Conservation (phyloP, 1,284 basidiomycete genomes). For the Ganoderma leucocontextum region DNA sequence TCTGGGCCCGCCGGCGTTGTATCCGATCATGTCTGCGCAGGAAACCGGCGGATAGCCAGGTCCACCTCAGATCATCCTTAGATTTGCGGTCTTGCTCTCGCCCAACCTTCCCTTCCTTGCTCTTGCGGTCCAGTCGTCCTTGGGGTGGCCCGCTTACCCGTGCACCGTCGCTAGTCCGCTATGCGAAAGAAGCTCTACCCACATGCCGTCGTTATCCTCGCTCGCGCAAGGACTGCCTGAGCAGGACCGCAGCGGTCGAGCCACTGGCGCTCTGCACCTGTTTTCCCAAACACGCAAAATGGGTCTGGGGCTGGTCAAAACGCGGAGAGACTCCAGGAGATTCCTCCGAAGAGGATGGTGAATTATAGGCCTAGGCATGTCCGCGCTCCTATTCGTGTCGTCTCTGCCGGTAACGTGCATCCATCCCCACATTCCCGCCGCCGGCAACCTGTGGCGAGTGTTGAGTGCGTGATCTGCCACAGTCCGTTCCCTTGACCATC, state of each 20-base stretch:
- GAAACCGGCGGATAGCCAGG: conserved; percentile 22
- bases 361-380: conserved; percentile 11
- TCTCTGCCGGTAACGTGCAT: neutral
- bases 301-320: neutral
- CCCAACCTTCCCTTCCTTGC: conserved; percentile 16
- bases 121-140: conserved; percentile 13
- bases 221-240: conserved; percentile 9
- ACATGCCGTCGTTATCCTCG: conserved; percentile 21
- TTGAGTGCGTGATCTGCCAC: neutral
- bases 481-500: neutral
- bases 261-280: neutral
- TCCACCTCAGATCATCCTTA: conserved; percentile 28
- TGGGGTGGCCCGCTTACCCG: conserved; percentile 11
- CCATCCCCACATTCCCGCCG: neutral
- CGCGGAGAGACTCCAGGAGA: conserved; percentile 1
- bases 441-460: neutral
- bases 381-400: neutral
- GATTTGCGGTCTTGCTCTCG: conserved; percentile 23
- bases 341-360: conserved; percentile 9
- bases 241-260: conserved; percentile 9
- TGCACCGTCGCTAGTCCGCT: neutral
- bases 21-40: conserved; percentile 24
- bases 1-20: conserved; percentile 22
- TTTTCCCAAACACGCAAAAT: neutral
- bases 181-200: conserved; percentile 13